phyloP scores from a whole-genome alignment of 169 alveolate species.

The Cryptosporidium sp. region DNA sequence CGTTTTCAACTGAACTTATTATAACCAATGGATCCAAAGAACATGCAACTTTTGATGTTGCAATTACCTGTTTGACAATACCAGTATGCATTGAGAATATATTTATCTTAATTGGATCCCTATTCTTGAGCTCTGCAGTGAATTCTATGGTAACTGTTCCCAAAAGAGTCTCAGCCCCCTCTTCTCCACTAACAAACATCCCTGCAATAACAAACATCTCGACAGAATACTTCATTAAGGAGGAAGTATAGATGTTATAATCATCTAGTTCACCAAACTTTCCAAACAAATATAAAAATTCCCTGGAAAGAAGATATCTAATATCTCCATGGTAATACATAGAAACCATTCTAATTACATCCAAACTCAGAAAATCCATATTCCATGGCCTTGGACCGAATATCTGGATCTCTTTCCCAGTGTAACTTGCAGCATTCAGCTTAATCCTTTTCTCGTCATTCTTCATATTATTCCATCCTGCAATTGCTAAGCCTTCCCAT shows the following conservation, averaged over 20 bases:
- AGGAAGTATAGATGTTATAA: background rate
- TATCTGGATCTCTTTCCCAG: constrained; percentile 30
- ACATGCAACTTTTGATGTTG: constrained; percentile 46
- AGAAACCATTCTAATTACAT: constrained; percentile 14
- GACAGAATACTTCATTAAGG: constrained; percentile 30
- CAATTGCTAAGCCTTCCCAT: constrained; percentile 27
- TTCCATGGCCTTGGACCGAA: constrained; percentile 77
- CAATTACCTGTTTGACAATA: constrained; percentile 9
- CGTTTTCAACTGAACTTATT: constrained; percentile 3
- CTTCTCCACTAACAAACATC: constrained; percentile 26
- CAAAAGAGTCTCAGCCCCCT: constrained; percentile 13
- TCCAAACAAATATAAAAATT: constrained; percentile 17
- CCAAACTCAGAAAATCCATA: constrained; percentile 47
- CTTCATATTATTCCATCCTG: constrained; percentile 48
- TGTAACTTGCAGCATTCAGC: constrained; percentile 10
- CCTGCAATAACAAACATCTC: constrained; percentile 63
- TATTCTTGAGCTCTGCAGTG: background rate
- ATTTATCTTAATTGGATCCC: background rate
- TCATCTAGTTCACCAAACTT: constrained; percentile 4
- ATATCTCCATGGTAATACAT: background rate
- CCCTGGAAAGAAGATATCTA: constrained; percentile 21
- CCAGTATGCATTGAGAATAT: constrained; percentile 45
- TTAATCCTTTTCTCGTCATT: constrained; percentile 10
- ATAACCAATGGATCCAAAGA: constrained; percentile 29
- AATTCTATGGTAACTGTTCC: constrained; percentile 35